Evolutionary conservation across 768 basidiomycete genomes (phyloP), one percentile per base, ranked within the genome.

Genomic region (Pleurotus sapidus): DNA sequence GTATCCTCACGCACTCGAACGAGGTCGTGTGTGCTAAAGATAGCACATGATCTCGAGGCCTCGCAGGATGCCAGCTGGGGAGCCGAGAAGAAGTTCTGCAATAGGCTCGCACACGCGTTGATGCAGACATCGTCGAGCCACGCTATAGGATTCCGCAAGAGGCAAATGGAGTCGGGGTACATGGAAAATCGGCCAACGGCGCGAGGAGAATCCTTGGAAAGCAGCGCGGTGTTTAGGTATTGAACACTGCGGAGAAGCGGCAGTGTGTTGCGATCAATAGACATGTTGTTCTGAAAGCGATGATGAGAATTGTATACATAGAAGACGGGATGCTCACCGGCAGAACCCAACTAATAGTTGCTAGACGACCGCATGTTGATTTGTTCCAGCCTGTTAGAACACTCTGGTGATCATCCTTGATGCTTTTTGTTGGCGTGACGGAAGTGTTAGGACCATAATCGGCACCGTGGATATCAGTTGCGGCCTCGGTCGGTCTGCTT

Each of bases 111-210:
- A 15, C 62, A 24, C 0, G 62, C 67, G 27, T 72, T 70, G 12
- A 74, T 46, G 38, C 66, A 68, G 5, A 51, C 55, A 30, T 67
- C 62, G 20, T 68, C 71, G 4, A 72, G 64, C 0, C 62, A 49
- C 0, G 42, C 40, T 15, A 18, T 55, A 1, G 8, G 27, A 9
- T 45, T 43, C 3, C 25, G 34, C 2, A 6, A 48, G 17, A 63
- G 55, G 3, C 27, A 20, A 2, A 62, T 57, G 20, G 65, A 61
- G 3, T 18, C 49, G 2, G 55, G 3, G 12, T 53, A 18, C 66
- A 65, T 24, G 12, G 51, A 39, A 25, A 18, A 0, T 12, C 1
- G 2, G 64, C 61, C 12, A 57, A 61, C 3, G 67, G 46, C 0
- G 57, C 40, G 40, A 43, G 40, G 40, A 43, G 27, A 27, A 27